Conservation (phyloP, 2,329 filamentous ascomycete genomes). For the Coniochaeta sp. region DNA sequence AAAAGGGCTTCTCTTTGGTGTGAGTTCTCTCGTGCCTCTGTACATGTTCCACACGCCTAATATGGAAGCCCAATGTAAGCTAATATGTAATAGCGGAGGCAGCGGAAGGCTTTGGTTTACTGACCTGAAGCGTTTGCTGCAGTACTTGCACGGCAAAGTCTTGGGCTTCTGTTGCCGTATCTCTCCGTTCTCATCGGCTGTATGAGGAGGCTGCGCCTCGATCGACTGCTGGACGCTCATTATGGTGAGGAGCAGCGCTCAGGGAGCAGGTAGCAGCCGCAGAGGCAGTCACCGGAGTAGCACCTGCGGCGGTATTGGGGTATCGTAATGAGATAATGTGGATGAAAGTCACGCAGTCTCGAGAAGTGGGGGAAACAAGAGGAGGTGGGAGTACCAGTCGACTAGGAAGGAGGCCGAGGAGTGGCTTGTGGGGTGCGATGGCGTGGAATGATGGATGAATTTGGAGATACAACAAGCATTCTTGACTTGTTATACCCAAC, state of each 20-base stretch:
- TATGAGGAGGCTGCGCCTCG: constrained; percentile 26
- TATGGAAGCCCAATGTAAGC: constrained; percentile 31
- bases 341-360: constrained; percentile 13
- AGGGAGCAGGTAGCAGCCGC: not conserved
- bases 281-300: constrained; percentile 3
- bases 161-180: constrained; percentile 52
- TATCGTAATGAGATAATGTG: constrained; percentile 13
- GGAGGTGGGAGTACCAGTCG: constrained; percentile 13
- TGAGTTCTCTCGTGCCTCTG: constrained; percentile 58
- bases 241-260: not conserved
- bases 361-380: constrained; percentile 11
- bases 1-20: constrained; percentile 59
- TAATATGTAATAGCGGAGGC: constrained; percentile 23
- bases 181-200: constrained; percentile 44
- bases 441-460: constrained; percentile 14
- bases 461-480: constrained; percentile 14
- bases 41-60: constrained; percentile 56
- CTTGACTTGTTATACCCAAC: constrained; percentile 12
- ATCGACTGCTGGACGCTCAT: not conserved
- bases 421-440: constrained; percentile 15
- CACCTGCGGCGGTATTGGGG: constrained; percentile 13
- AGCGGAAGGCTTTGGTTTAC: constrained; percentile 15
- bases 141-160: constrained; percentile 55
- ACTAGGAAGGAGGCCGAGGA: constrained; percentile 21
- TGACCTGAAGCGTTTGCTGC: constrained; percentile 56